phyloP scores from a whole-genome alignment of 441 rosid species.

The Erodium chrysanthum region DNA sequence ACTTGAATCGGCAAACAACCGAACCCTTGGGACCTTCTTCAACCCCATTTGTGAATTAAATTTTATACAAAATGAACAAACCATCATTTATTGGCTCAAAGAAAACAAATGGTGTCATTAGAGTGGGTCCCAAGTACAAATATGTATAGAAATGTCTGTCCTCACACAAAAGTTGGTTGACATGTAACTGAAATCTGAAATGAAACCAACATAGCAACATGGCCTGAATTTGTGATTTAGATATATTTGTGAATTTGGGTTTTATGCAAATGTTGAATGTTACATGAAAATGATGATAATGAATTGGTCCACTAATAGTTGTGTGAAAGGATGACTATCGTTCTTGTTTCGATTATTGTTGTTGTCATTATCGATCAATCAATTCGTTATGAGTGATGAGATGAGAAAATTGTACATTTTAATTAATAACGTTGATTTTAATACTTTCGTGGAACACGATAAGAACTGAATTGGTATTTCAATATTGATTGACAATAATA shows the following conservation, averaged over 20 bases:
- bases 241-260: not conserved
- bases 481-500: no score
- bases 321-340: not conserved
- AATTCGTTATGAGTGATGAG: no score
- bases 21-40: no score
- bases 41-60: no score
- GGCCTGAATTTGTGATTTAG: not conserved
- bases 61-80: no score
- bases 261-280: not conserved
- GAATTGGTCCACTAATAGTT: not conserved
- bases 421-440: no score
- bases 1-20: no score
- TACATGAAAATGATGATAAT: not conserved
- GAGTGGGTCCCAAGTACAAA: not conserved
- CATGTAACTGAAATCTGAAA: not conserved
- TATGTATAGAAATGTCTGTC: slow-evolving; percentile 1
- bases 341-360: not conserved
- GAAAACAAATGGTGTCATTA: not conserved
- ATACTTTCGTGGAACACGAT: no score
- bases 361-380: not conserved
- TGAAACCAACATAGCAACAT: not conserved
- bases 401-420: no score
- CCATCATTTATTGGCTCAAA: not conserved
- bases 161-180: not conserved
- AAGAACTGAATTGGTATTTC: no score